These are phyloP conservation scores for Elongisporangium undulatum DNA, from an alignment of 352 stramenopile species.

Conservation along the genomic window DNA sequence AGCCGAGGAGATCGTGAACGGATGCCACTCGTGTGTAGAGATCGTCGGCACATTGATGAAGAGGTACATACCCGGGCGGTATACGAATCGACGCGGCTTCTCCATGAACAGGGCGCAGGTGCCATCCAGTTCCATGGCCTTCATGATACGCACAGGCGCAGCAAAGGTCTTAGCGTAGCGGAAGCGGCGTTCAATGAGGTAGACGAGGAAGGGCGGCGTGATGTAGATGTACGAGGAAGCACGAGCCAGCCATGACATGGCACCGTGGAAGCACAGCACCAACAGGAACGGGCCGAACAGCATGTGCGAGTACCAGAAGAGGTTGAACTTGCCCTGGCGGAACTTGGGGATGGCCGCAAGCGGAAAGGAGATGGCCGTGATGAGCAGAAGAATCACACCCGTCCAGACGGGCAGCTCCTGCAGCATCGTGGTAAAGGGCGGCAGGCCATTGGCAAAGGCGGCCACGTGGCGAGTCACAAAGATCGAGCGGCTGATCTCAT, in stretches of 20 bases:
- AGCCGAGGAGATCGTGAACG: constrained; percentile 89
- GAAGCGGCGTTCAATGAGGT: constrained; percentile 66
- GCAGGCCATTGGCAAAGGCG: constrained; percentile 38
- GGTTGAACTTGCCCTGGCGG: constrained; percentile 69
- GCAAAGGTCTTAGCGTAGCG: constrained; percentile 71
- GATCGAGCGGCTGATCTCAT: constrained; percentile 53
- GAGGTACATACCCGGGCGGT: constrained; percentile 82
- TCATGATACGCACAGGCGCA: constrained; percentile 56
- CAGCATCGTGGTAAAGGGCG: constrained; percentile 65
- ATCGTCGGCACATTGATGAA: constrained; percentile 86
- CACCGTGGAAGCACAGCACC: constrained; percentile 56
- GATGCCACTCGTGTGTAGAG: constrained; percentile 85
- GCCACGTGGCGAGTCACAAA: constrained; percentile 52
- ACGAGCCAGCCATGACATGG: constrained; percentile 56
- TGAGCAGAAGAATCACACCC: constrained; percentile 57
- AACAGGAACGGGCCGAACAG: constrained; percentile 69
- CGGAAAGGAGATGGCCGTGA: constrained; percentile 66
- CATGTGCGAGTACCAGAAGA: constrained; percentile 85
- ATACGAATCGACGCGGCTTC: constrained; percentile 68
- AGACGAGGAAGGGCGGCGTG: constrained; percentile 57
- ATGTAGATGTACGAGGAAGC: constrained; percentile 64
- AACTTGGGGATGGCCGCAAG: constrained; percentile 68
- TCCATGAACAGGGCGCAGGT: constrained; percentile 73
- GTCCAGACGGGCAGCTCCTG: constrained; percentile 67
- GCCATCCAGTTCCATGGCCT: constrained; percentile 61